phyloP scores from a whole-genome alignment of 2,329 filamentous ascomycete species.

The Bimuria novae-zelandiae region DNA sequence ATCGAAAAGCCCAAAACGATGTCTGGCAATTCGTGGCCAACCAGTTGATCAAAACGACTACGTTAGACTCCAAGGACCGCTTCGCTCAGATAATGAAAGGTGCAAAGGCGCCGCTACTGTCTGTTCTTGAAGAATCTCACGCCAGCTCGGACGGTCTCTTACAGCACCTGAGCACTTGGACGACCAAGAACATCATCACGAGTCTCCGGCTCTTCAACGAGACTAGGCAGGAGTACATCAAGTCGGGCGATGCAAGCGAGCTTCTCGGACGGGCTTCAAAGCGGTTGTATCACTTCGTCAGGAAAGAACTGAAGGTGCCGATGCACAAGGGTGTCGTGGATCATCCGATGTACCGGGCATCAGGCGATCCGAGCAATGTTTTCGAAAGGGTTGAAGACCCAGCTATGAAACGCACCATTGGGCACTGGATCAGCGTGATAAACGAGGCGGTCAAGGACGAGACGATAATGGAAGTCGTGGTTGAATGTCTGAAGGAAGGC shows the following conservation, averaged over 20 bases:
- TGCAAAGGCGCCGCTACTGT: conserved; percentile 2
- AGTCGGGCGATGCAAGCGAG: conserved; percentile 3
- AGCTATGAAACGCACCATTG: conserved; percentile 12
- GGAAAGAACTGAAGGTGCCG: conserved; percentile 13
- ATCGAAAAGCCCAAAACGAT: not conserved
- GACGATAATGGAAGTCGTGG: conserved; percentile 14
- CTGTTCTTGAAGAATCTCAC: not conserved
- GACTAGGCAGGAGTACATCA: conserved; percentile 7
- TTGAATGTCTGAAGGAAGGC: conserved; percentile 13
- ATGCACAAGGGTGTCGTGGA: conserved; percentile 19
- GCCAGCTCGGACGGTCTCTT: not conserved
- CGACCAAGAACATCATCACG: not conserved
- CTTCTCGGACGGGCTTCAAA: conserved; percentile 12
- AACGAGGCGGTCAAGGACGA: conserved; percentile 13
- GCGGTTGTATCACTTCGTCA: conserved; percentile 11
- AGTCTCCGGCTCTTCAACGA: conserved; percentile 5
- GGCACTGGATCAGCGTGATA: conserved; percentile 18
- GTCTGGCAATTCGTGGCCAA: conserved; percentile 2
- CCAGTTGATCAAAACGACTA: conserved; percentile 10
- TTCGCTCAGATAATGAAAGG: conserved; percentile 12
- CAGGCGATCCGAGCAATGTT: not conserved
- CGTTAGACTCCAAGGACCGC: conserved; percentile 11
- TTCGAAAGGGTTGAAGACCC: not conserved
- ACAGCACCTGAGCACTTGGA: not conserved
- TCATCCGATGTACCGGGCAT: conserved; percentile 10